A percentile compares a stretch with the other conserved stretches of the same genome.
Evolutionary conservation across 148 eudicot genomes (phyloP).

Genomic region (Pharnaceum exiguum): DNA sequence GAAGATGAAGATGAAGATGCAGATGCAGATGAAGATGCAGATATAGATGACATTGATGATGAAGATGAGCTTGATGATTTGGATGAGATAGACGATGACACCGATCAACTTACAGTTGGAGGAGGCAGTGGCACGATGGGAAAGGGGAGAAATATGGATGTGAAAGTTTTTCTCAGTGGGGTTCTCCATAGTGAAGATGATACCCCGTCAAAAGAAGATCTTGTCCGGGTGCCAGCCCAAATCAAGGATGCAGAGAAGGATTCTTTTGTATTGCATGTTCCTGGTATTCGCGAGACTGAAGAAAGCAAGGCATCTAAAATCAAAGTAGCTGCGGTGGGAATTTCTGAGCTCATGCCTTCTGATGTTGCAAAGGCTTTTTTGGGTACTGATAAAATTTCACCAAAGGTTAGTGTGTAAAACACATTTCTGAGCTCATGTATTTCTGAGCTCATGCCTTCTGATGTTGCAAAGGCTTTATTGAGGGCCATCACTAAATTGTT

Average conservation of each 20-base stretch:
- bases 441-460: not conserved
- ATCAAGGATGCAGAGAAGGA: conserved; percentile 63
- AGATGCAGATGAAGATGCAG: conserved; percentile 37
- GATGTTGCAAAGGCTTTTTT: conserved; percentile 83
- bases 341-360: conserved; percentile 91
- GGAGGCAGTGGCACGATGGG: conserved; percentile 43
- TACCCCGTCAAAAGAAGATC: conserved; percentile 58
- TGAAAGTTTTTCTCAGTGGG: conserved; percentile 86
- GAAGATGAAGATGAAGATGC: conserved; percentile 63
- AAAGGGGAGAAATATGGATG: conserved; percentile 58
- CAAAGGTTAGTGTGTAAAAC: conserved; percentile 56
- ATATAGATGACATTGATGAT: conserved; percentile 28
- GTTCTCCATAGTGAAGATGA: conserved; percentile 77
- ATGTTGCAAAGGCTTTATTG: not conserved
- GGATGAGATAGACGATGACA: conserved; percentile 34
- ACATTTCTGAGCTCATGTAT: not conserved
- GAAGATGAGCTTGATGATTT: conserved; percentile 52
- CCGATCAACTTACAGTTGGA: conserved; percentile 37
- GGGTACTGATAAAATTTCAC: conserved; percentile 59
- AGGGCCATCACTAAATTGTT: not conserved
- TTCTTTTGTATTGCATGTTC: conserved; percentile 78
- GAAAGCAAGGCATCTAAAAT: conserved; percentile 41
- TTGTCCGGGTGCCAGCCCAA: conserved; percentile 68
- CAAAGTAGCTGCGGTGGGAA: conserved; percentile 58
- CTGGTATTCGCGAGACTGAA: conserved; percentile 43